phyloP scores from a whole-genome alignment of 148 eudicot species.

The Rhododendron mucronatum region DNA sequence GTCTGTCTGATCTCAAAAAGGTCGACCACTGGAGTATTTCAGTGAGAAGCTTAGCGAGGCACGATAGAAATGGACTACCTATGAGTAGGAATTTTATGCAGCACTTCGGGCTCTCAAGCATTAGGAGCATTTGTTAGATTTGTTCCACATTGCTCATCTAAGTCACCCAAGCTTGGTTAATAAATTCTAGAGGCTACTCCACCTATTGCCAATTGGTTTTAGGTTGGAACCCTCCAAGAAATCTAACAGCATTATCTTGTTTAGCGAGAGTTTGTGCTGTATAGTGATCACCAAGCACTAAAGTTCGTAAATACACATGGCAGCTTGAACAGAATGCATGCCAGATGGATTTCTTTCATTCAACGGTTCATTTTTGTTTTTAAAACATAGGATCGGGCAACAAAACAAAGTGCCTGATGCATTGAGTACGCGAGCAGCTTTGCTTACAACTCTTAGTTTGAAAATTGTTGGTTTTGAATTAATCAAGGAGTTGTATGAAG shows the following conservation, averaged over 20 bases:
- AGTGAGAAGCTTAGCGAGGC: not conserved
- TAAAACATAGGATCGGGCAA: not conserved
- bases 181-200: too few relatives aligned
- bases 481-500: not conserved
- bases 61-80: not conserved
- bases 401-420: not conserved
- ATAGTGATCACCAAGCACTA: not conserved
- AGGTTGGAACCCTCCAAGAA: too few relatives aligned
- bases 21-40: not conserved
- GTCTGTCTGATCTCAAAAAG: not conserved
- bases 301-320: not conserved
- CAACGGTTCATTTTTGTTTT: not conserved
- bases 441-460: not conserved
- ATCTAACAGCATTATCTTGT: not conserved
- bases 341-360: not conserved
- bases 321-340: not conserved
- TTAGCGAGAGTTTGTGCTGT: not conserved
- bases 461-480: not conserved
- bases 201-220: too few relatives aligned
- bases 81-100: not conserved
- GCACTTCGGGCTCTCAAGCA: not conserved
- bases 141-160: too few relatives aligned
- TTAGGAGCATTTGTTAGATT: not conserved
- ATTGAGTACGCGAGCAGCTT: not conserved
- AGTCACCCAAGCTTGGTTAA: too few relatives aligned